A percentile compares a stretch with the other conserved stretches of the same genome.
Evolutionary conservation across 345 rosid genomes (phyloP).

Genomic region (Rubroshorea leprosula): DNA sequence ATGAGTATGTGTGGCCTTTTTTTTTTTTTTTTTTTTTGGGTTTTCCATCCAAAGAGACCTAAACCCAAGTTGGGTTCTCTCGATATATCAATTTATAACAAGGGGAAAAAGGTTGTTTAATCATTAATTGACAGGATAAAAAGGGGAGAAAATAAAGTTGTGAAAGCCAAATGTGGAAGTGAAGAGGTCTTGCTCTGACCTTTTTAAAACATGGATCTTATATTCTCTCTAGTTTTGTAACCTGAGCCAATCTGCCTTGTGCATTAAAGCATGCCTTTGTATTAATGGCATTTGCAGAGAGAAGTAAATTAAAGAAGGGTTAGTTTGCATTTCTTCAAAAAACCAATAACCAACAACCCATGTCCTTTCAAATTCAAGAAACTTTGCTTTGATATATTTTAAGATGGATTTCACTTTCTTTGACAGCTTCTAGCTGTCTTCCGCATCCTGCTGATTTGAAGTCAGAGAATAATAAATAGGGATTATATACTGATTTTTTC

Average conservation of each 20-base stretch:
- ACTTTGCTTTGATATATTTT: conserved; percentile 26
- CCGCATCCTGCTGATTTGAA: conserved; percentile 31
- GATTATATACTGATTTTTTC: conserved; percentile 31
- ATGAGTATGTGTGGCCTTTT: no score
- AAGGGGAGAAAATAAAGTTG: conserved; percentile 4
- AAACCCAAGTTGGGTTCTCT: conserved; percentile 18
- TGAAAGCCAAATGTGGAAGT: conserved; percentile 11
- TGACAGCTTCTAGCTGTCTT: conserved; percentile 57
- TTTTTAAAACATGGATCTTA: conserved; percentile 27
- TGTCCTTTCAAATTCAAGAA: conserved; percentile 53
- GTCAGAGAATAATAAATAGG: conserved; percentile 41
- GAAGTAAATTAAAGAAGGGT: conserved; percentile 30
- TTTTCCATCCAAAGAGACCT: conserved; percentile 12
- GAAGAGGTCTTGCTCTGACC: conserved; percentile 19
- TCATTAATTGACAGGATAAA: conserved; percentile 1
- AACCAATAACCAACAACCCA: conserved; percentile 34
- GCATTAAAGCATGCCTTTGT: conserved; percentile 30
- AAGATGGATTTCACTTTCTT: conserved; percentile 32
- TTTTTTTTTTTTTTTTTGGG: no score
- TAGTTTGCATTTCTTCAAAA: conserved; percentile 22
- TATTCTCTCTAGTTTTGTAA: conserved; percentile 30
- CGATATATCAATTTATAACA: not conserved
- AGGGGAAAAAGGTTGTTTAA: conserved; percentile 4
- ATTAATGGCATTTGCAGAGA: conserved; percentile 37
- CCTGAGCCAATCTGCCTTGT: conserved; percentile 24